These are phyloP conservation scores for Clarkia xantiana DNA, from an alignment of 345 rosid species.

Conservation along the genomic window DNA sequence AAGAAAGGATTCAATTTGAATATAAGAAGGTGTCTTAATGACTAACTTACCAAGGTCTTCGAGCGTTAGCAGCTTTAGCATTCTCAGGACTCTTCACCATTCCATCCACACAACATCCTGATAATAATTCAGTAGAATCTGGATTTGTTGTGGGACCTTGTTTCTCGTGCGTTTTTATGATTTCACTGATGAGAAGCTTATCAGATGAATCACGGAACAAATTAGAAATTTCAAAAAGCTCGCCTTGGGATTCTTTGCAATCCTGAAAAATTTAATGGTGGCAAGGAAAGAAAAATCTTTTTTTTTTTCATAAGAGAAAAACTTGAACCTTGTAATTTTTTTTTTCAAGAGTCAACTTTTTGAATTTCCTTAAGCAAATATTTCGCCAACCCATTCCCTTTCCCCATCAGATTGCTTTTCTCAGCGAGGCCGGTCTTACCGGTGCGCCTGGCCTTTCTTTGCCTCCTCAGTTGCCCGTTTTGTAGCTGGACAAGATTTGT, in stretches of 20 bases:
- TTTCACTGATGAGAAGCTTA: slow-evolving; percentile 74
- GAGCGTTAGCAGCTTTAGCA: slow-evolving; percentile 22
- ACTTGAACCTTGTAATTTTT: too few species aligned
- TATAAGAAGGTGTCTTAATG: background rate
- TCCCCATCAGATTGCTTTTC: too few species aligned
- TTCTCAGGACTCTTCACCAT: slow-evolving; percentile 10
- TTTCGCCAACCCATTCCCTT: too few species aligned
- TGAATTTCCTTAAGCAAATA: too few species aligned
- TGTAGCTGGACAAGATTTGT: too few species aligned
- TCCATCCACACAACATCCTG: slow-evolving; percentile 7
- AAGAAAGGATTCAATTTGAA: background rate
- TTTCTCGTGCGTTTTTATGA: slow-evolving; percentile 39
- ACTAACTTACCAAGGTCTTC: slow-evolving; percentile 48
- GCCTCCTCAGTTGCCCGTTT: too few species aligned
- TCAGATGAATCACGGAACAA: slow-evolving; percentile 83
- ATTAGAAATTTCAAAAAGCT: slow-evolving; percentile 87
- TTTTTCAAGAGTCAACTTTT: too few species aligned
- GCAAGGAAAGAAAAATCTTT: background rate
- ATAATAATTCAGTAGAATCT: slow-evolving; percentile 14
- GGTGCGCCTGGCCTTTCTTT: too few species aligned
- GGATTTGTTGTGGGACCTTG: slow-evolving; percentile 13
- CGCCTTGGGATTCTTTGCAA: slow-evolving; percentile 86
- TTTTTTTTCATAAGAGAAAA: background rate
- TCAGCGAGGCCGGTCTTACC: too few species aligned
- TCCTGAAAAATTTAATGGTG: slow-evolving; percentile 37